Conservation (phyloP, 192 early-diverging fungal genomes). For the Mortierella antarctica region DNA sequence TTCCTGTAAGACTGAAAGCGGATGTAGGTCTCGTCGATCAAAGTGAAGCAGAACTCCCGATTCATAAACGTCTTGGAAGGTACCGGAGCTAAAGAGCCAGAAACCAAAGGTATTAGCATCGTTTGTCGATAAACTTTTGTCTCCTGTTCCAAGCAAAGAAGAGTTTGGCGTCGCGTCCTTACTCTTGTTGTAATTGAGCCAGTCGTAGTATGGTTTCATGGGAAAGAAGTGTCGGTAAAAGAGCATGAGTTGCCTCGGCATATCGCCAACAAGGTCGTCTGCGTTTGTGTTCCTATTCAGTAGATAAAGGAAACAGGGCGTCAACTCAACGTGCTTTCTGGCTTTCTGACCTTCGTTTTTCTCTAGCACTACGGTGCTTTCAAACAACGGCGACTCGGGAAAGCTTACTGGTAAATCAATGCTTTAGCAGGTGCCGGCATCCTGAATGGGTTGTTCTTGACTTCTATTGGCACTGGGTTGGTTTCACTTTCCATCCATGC, state of each 20-base stretch:
- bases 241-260: slow-evolving; percentile 56
- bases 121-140: no score
- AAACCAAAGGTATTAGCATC: no score
- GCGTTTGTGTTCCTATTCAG: not conserved
- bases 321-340: not conserved
- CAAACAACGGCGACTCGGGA: no score
- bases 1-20: slow-evolving; percentile 88
- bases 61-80: slow-evolving; percentile 81
- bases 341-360: not conserved
- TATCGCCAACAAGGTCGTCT: slow-evolving; percentile 23
- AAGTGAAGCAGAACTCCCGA: slow-evolving; percentile 94
- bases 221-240: slow-evolving; percentile 94
- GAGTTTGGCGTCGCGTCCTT: slow-evolving; percentile 1
- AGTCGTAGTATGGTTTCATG: slow-evolving; percentile 79
- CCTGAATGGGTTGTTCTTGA: not conserved
- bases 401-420: not conserved
- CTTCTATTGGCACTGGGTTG: slow-evolving; percentile 16
- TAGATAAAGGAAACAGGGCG: not conserved
- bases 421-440: not conserved
- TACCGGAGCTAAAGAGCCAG: slow-evolving; percentile 22
- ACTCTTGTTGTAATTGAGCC: slow-evolving; percentile 88
- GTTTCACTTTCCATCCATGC: slow-evolving; percentile 12
- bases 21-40: slow-evolving; percentile 84
- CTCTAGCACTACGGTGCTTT: not conserved
- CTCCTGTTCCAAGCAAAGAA: not conserved